A percentile compares a stretch with the other conserved stretches of the same genome.
These are phyloP conservation scores for Beta vulgaris DNA, from an alignment of 148 eudicot genomes.

Conservation along the genomic window DNA sequence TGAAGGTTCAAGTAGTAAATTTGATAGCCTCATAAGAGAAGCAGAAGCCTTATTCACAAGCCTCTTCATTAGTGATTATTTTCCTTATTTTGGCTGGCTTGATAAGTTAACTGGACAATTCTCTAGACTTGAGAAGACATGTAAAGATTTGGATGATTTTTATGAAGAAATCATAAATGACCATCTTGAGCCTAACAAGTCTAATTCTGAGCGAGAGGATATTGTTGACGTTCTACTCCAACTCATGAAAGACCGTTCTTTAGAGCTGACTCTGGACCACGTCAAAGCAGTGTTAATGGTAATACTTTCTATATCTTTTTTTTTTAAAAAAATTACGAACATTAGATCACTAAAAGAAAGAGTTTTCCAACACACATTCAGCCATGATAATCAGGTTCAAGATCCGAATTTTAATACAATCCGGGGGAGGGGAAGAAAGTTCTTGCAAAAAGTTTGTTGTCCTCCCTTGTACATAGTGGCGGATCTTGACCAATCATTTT, in stretches of 20 bases:
- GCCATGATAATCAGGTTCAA: no score
- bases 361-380: no score
- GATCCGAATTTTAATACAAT: no score
- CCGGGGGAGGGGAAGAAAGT: no score
- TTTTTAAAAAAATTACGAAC: no score
- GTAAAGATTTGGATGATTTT: conserved; percentile 20
- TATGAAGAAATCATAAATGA: conserved; percentile 34
- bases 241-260: conserved; percentile 17
- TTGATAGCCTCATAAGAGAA: conserved; percentile 21
- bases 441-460: no score
- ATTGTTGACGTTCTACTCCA: conserved; percentile 33
- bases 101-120: conserved; percentile 25
- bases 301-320: background rate
- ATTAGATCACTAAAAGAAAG: no score
- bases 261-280: conserved; percentile 31
- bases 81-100: conserved; percentile 31
- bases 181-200: conserved; percentile 15
- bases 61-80: conserved; percentile 29
- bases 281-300: conserved; percentile 42
- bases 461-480: no score
- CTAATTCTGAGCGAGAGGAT: conserved; percentile 22
- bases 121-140: conserved; percentile 23
- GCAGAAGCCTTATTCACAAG: conserved; percentile 9
- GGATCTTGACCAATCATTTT: no score
- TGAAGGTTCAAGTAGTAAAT: conserved; percentile 3